Percentiles rank a stretch among this genome's conserved stretches.
Conservation (phyloP, 805 yeast genomes). For the Teunomyces atbi region DNA sequence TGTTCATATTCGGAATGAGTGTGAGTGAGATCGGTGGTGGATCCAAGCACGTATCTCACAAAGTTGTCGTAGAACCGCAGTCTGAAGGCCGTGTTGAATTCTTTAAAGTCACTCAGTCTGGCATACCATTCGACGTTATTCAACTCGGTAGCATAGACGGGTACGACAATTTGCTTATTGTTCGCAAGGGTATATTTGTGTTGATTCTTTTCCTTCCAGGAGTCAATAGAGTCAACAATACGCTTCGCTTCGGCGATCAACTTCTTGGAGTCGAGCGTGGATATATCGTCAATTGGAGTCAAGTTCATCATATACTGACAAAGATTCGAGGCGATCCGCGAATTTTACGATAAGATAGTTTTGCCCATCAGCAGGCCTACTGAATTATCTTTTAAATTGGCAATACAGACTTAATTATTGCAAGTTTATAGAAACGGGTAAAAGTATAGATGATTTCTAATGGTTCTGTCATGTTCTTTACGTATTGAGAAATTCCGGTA, state of each 20-base stretch:
- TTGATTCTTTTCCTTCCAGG: conserved; percentile 12
- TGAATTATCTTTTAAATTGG: too few relatives aligned
- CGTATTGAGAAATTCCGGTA: too few relatives aligned
- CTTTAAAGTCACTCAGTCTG: conserved; percentile 12
- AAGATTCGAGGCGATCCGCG: too few relatives aligned
- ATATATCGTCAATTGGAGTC: conserved; percentile 11
- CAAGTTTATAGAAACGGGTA: too few relatives aligned
- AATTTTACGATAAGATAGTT: too few relatives aligned
- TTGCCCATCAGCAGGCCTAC: too few relatives aligned
- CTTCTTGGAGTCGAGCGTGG: conserved; percentile 10
- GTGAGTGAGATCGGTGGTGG: conserved; percentile 12
- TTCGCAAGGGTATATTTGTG: conserved; percentile 10
- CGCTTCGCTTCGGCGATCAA: conserved; percentile 12
- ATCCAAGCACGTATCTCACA: conserved; percentile 11
- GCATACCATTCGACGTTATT: conserved; percentile 14
- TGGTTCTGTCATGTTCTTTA: too few relatives aligned
- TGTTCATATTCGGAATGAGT: conserved; percentile 38
- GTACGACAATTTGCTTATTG: conserved; percentile 11
- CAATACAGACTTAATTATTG: too few relatives aligned
- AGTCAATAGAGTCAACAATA: conserved; percentile 10
- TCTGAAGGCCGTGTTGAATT: conserved; percentile 12
- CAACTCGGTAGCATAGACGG: conserved; percentile 10
- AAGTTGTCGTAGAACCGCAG: conserved; percentile 10
- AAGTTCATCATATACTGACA: background rate
- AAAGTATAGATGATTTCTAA: too few relatives aligned